Evolutionary conservation across 2,329 filamentous ascomycete genomes (phyloP).

Genomic region (Aspergillus luchuensis): DNA sequence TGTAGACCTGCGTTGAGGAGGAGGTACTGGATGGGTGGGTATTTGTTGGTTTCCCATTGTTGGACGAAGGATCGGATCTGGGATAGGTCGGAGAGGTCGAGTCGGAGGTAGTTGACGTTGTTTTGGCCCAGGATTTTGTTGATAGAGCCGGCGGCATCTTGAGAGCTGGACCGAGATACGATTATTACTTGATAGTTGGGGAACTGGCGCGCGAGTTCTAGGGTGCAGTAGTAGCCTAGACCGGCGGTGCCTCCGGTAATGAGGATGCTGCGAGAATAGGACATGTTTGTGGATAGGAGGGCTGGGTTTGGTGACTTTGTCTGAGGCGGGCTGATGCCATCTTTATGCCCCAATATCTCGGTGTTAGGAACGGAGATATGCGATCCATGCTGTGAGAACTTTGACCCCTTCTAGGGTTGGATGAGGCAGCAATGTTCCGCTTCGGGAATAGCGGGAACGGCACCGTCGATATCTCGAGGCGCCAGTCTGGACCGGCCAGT

Average conservation of each 20-base stretch:
- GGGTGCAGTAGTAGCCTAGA: constrained; percentile 48
- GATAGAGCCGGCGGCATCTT: background rate
- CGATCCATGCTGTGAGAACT: no score
- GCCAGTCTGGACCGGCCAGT: background rate
- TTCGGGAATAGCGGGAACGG: constrained; percentile 8
- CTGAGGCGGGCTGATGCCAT: no score
- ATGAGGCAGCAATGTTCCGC: background rate
- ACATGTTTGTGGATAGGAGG: no score
- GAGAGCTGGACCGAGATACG: no score
- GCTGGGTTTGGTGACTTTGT: no score
- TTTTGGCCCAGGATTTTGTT: background rate
- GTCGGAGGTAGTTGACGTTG: constrained; percentile 44
- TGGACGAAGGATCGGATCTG: constrained; percentile 48
- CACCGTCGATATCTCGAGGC: constrained; percentile 4
- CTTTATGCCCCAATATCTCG: no score
- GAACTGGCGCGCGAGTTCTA: constrained; percentile 43
- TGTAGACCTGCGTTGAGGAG: constrained; percentile 55
- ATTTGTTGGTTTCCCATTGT: constrained; percentile 36
- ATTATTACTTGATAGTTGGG: constrained; percentile 23
- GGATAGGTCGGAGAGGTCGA: constrained; percentile 47
- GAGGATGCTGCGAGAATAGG: background rate
- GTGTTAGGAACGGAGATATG: no score
- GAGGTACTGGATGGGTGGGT: constrained; percentile 49
- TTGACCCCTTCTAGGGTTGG: background rate
- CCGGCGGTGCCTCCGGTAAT: constrained; percentile 50